A percentile compares a stretch with the other conserved stretches of the same genome.
Evolutionary conservation across 495 filamentous ascomycete genomes (phyloP).

Genomic region (Daldinia decipiens): DNA sequence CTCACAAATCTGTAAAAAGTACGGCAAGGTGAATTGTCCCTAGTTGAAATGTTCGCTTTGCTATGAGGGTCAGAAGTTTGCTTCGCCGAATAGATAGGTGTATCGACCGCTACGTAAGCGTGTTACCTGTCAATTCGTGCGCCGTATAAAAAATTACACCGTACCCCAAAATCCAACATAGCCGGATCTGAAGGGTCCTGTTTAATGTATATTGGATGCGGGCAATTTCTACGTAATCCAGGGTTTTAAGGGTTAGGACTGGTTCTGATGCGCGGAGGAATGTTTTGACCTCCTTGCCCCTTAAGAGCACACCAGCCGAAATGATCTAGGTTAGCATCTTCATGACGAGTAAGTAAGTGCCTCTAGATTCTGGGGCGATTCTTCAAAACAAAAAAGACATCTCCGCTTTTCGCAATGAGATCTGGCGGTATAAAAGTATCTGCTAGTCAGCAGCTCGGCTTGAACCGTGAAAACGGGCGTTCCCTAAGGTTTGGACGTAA

Average conservation of each 20-base stretch:
- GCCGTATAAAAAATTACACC: conserved; percentile 1
- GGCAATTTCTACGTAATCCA: conserved; percentile 21
- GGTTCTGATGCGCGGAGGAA: conserved; percentile 25
- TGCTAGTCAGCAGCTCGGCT: conserved; percentile 7
- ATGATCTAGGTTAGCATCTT: conserved; percentile 18
- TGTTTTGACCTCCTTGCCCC: conserved; percentile 23
- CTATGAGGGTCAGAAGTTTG: background rate
- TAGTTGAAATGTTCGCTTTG: conserved; percentile 11
- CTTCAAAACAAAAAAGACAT: conserved; percentile 4
- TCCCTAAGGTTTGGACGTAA: conserved; percentile 2
- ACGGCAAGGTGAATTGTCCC: conserved; percentile 24
- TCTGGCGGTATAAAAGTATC: conserved; percentile 15
- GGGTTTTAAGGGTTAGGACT: conserved; percentile 16
- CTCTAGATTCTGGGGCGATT: conserved; percentile 1
- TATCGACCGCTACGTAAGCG: conserved; percentile 2
- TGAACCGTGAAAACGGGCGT: background rate
- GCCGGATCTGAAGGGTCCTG: conserved; percentile 8
- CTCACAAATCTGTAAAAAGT: conserved; percentile 33
- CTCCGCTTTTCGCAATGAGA: conserved; percentile 5
- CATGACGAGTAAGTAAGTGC: background rate
- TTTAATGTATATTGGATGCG: conserved; percentile 26
- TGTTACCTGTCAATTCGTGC: conserved; percentile 19
- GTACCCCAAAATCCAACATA: conserved; percentile 15
- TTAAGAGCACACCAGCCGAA: conserved; percentile 15
- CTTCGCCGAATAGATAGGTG: background rate